Percentiles rank a stretch among this genome's conserved stretches.
These are phyloP conservation scores for Candida sonorensis DNA, from an alignment of 805 yeast species.

Conservation along the genomic window DNA sequence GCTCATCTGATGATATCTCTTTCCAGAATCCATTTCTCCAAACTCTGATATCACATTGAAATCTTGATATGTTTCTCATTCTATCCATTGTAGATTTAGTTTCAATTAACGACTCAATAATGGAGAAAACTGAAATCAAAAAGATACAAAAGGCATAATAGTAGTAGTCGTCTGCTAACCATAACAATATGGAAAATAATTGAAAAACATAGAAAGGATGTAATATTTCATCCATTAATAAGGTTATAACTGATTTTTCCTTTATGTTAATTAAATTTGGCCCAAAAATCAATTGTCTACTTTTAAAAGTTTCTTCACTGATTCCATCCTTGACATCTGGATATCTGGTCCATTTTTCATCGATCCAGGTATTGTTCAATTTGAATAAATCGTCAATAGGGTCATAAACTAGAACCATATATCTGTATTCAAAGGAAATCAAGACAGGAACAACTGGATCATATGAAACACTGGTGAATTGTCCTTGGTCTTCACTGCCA, in stretches of 20 bases:
- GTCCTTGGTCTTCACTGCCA: no score
- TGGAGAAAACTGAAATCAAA: slow-evolving; percentile 74
- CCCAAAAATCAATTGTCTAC: slow-evolving; percentile 71
- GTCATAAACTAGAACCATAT: slow-evolving; percentile 72
- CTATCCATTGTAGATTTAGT: slow-evolving; percentile 70
- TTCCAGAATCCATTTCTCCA: slow-evolving; percentile 94
- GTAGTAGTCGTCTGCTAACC: slow-evolving; percentile 90
- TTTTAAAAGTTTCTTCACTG: slow-evolving; percentile 59
- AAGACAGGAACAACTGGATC: slow-evolving; percentile 69
- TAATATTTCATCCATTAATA: slow-evolving; percentile 78
- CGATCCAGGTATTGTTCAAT: slow-evolving; percentile 84
- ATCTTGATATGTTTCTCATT: slow-evolving; percentile 64
- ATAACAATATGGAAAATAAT: slow-evolving; percentile 80
- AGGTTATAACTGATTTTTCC: slow-evolving; percentile 57
- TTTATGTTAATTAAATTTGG: slow-evolving; percentile 66
- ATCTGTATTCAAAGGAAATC: slow-evolving; percentile 73
- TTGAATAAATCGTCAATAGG: slow-evolving; percentile 84
- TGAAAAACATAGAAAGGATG: slow-evolving; percentile 97
- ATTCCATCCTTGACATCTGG: slow-evolving; percentile 59
- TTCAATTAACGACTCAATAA: slow-evolving; percentile 76
- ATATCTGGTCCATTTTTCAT: slow-evolving; percentile 63
- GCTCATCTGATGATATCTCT: slow-evolving; percentile 62
- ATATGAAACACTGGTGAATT: no score
- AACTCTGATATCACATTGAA: slow-evolving; percentile 78
- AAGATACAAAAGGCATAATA: slow-evolving; percentile 93